Conservation (phyloP, 352 stramenopile species). For the Phytophthora rubi region DNA sequence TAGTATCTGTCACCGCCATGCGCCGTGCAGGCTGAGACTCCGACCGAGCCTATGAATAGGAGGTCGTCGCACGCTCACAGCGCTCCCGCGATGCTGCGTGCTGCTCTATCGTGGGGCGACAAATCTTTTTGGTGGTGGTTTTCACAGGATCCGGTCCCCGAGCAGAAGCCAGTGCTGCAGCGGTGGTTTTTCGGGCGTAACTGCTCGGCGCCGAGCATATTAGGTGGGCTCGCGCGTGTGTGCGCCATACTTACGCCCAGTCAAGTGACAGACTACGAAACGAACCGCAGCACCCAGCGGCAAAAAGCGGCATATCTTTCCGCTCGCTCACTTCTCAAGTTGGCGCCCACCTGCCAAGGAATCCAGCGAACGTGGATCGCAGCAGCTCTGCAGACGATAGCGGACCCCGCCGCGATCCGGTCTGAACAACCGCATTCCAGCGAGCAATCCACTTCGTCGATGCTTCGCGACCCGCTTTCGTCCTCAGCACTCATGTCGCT, state of each 20-base stretch:
- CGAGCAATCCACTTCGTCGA: slow-evolving; percentile 24
- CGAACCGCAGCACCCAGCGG: slow-evolving; percentile 27
- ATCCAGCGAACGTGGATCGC: slow-evolving; percentile 14
- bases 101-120: background rate
- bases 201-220: slow-evolving; percentile 23
- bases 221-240: slow-evolving; percentile 1
- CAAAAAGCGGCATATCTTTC: slow-evolving; percentile 43
- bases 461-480: slow-evolving; percentile 36
- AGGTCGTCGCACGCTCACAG: too few species aligned
- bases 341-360: slow-evolving; percentile 15
- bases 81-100: slow-evolving; percentile 1
- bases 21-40: slow-evolving; percentile 9
- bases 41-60: slow-evolving; percentile 8
- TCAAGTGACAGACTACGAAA: slow-evolving; percentile 29
- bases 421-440: slow-evolving; percentile 9
- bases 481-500: slow-evolving; percentile 33
- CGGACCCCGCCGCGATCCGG: slow-evolving; percentile 1
- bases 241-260: slow-evolving; percentile 10
- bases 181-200: slow-evolving; percentile 32
- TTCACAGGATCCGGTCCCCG: slow-evolving; percentile 6
- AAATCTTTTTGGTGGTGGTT: slow-evolving; percentile 22
- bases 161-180: slow-evolving; percentile 17
- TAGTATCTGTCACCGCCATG: slow-evolving; percentile 15
- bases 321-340: slow-evolving; percentile 54
- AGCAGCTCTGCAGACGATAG: slow-evolving; percentile 11